Evolutionary conservation across 2,329 filamentous ascomycete species (phyloP), one percentile per base, ranked within the genome.

Genomic region (Amauroascus verrucosus): DNA sequence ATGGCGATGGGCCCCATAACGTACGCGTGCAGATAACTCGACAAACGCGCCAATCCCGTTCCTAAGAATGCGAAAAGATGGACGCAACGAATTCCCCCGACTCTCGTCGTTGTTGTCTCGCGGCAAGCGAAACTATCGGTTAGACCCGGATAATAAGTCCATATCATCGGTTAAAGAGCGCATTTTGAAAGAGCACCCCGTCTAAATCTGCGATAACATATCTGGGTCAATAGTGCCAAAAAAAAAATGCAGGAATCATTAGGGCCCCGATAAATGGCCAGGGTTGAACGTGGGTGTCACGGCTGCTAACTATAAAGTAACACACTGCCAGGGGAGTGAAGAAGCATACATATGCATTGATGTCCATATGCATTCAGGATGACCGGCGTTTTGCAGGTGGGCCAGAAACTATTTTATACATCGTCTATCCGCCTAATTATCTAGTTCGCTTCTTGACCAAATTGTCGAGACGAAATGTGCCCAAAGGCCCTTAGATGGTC

Each of bases 341-440:
- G n/a, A 32, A 30, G 33, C 13, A 20, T 26, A 49, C 20, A 30
- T 47, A 50, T 50, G 37, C 37, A 50, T 50, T 41, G 35, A 16
- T 50, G 37, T 50, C 35, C 41, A 38, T 40, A 2, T 24, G 48
- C 48, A 50, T 14, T 16, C 28, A 6, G 46, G 33, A n/a, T 24
- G 18, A 14, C n/a, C 32, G 7, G 38, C 13, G 16, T 24, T 33
- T n/a, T 37, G 30, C 16, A n/a, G n/a, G 16, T 37, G 20, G 33
- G 20, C 18, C 14, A 1, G n/a, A 46, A 28, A 28, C 6, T n/a
- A 32, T 46, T 28, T 33, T 7, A 14, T 18, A 24, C 28, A 33
- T 20, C 28, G n/a, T 32, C n/a, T 33, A 35, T 33, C 16, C 14
- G 28, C 14, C 16, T n/a, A 35, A 41, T 22, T 4, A 41, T 13